phyloP scores from a whole-genome alignment of 805 yeast species.

The Clavispora santaluciae region DNA sequence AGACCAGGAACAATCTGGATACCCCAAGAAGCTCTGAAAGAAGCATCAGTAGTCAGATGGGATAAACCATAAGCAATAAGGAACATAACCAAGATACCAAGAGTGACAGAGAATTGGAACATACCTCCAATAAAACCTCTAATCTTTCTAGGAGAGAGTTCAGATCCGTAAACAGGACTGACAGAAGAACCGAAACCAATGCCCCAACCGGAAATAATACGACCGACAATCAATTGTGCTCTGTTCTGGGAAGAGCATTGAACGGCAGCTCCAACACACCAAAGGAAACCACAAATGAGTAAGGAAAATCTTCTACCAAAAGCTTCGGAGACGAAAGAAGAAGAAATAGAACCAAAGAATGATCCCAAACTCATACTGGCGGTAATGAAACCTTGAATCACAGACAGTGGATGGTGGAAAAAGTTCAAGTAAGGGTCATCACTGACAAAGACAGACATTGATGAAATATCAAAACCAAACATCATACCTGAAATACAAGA shows the following conservation, averaged over 20 bases:
- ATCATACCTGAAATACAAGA: conserved; percentile 19
- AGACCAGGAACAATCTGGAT: conserved; percentile 15
- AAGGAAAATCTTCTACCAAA: conserved; percentile 18
- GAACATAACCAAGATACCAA: conserved; percentile 18
- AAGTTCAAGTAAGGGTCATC: conserved; percentile 40
- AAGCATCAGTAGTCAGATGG: conserved; percentile 12
- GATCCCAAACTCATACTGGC: conserved; percentile 78
- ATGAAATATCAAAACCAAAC: conserved; percentile 55
- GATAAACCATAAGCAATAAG: conserved; percentile 16
- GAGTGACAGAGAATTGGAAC: conserved; percentile 17
- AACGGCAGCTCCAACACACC: conserved; percentile 16
- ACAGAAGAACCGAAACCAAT: conserved; percentile 18
- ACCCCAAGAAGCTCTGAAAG: conserved; percentile 17
- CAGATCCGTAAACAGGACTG: conserved; percentile 18
- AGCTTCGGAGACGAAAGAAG: conserved; percentile 15
- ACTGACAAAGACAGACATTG: conserved; percentile 65
- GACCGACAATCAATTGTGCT: conserved; percentile 15
- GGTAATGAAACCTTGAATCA: conserved; percentile 67
- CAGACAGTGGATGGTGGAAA: conserved; percentile 52
- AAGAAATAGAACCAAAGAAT: conserved; percentile 56
- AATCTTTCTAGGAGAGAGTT: conserved; percentile 16
- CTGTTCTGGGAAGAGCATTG: conserved; percentile 14
- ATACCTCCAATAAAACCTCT: conserved; percentile 18
- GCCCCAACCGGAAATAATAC: conserved; percentile 18
- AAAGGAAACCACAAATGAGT: conserved; percentile 14